Evolutionary conservation across 192 early-diverging fungal species (phyloP).

Genomic region (Mortierella claussenii): DNA sequence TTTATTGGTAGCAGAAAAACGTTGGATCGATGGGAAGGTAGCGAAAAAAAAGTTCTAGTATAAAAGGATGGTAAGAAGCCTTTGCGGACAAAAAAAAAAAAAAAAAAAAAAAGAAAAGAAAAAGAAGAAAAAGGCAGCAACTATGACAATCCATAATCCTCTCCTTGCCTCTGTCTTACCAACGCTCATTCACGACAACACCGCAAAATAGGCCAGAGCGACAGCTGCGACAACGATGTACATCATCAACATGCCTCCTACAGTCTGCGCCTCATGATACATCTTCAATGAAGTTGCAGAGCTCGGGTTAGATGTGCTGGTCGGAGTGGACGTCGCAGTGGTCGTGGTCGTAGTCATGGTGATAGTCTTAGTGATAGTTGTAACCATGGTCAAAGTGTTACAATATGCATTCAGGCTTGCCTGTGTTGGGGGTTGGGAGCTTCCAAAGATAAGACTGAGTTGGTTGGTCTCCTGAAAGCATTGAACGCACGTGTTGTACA

Average conservation of each 20-base stretch:
- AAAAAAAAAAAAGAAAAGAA: slow-evolving; percentile 1
- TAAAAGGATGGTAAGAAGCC: no score
- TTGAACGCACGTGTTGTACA: slow-evolving; percentile 27
- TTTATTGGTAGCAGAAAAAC: no score
- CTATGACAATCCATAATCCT: no score
- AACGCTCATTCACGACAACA: slow-evolving; percentile 4
- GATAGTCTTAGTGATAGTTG: slow-evolving; percentile 5
- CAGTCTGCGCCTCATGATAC: neutral
- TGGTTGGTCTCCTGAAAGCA: slow-evolving; percentile 47
- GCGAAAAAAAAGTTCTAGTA: no score
- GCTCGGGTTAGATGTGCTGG: slow-evolving; percentile 5
- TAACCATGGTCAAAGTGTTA: neutral
- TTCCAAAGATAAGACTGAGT: slow-evolving; percentile 30
- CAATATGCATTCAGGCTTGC: slow-evolving; percentile 31
- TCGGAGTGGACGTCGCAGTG: neutral
- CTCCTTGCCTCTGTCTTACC: no score
- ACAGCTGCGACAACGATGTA: neutral
- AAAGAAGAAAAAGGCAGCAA: neutral
- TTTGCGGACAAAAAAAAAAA: neutral
- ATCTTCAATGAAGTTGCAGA: slow-evolving; percentile 8
- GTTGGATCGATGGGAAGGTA: no score
- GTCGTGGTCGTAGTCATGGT: neutral
- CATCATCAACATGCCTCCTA: neutral
- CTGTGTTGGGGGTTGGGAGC: slow-evolving; percentile 1
- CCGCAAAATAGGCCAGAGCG: neutral